phyloP scores from a whole-genome alignment of 371 early-diverging fungal genomes.

The Fennellomyces sp. region DNA sequence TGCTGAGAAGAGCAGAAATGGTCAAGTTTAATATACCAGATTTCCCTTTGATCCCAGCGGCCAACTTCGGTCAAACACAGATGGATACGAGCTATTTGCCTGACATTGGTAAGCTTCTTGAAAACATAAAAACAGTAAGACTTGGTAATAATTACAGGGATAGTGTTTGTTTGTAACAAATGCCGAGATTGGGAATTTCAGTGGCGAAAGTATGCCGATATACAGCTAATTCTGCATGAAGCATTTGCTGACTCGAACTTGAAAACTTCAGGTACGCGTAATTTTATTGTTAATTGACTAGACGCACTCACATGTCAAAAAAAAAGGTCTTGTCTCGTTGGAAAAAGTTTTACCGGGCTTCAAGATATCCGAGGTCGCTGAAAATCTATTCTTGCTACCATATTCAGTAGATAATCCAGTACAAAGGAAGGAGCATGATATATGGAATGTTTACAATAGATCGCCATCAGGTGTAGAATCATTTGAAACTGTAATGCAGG shows the following conservation, averaged over 20 bases:
- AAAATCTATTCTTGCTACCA: conserved; percentile 41
- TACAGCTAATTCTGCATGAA: conserved; percentile 20
- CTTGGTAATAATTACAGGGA: no score
- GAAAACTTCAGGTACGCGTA: conserved; percentile 39
- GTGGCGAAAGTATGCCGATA: conserved; percentile 18
- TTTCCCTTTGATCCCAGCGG: conserved; percentile 35
- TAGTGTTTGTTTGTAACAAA: conserved; percentile 57
- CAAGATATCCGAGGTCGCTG: background rate
- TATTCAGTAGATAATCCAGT: conserved; percentile 7
- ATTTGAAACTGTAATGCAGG: conserved; percentile 29
- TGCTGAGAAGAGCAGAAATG: conserved; percentile 56
- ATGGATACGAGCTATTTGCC: conserved; percentile 41
- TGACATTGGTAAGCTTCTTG: conserved; percentile 31
- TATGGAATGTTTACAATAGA: conserved; percentile 4
- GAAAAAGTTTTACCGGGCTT: conserved; percentile 29
- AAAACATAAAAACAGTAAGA: background rate
- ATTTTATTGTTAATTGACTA: no score
- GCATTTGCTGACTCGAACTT: conserved; percentile 43
- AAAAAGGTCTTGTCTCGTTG: conserved; percentile 32
- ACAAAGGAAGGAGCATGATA: background rate
- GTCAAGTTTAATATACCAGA: conserved; percentile 53
- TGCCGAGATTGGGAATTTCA: conserved; percentile 35
- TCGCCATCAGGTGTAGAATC: conserved; percentile 22
- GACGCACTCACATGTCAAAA: no score
- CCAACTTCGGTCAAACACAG: conserved; percentile 20